Conservation (phyloP, 108 stramenopile genomes). For the Fragilaria radians region DNA sequence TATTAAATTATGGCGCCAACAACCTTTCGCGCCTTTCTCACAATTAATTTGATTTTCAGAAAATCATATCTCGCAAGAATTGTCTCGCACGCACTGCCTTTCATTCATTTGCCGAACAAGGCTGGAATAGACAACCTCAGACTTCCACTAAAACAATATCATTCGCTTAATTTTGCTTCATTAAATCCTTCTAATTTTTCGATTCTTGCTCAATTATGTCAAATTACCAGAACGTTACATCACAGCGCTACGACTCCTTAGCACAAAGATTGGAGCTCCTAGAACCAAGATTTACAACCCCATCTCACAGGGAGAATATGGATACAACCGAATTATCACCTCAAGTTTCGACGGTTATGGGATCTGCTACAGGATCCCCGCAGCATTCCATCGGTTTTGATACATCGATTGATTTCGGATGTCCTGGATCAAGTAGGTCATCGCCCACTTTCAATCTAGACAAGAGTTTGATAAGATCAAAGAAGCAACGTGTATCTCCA, state of each 20-base stretch:
- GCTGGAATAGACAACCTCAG: too few species aligned
- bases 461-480: constrained; percentile 16
- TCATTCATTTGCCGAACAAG: too few species aligned
- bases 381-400: constrained; percentile 25
- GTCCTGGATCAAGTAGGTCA: neutral
- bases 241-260: constrained; percentile 6
- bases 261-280: constrained; percentile 42
- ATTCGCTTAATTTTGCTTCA: too few species aligned
- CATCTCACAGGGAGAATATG: neutral
- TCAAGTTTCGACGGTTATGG: neutral
- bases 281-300: constrained; percentile 39
- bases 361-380: neutral
- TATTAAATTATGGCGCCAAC: too few species aligned
- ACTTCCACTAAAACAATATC: too few species aligned
- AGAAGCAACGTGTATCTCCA: constrained; percentile 2
- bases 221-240: too few species aligned
- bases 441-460: constrained; percentile 8
- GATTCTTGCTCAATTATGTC: too few species aligned
- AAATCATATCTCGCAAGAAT: too few species aligned
- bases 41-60: too few species aligned
- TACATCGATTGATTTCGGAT: neutral
- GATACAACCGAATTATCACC: neutral
- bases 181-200: too few species aligned
- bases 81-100: too few species aligned
- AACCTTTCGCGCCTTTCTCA: too few species aligned